Evolutionary conservation across 1,284 basidiomycete genomes (phyloP).

Genomic region (Cryptococcus neoformans): DNA sequence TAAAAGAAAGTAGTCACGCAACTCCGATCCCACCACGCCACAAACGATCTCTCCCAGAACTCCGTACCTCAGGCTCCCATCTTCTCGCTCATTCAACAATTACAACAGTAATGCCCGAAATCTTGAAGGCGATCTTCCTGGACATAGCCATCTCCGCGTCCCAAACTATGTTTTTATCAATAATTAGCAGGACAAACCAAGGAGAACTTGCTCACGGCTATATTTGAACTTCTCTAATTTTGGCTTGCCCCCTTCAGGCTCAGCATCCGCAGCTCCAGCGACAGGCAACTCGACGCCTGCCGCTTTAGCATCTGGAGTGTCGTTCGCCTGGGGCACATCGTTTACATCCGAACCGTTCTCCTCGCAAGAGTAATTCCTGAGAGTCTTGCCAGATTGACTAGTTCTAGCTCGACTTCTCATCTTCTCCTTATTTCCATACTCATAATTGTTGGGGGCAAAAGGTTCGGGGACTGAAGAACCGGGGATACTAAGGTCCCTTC

Average conservation of each 20-base stretch:
- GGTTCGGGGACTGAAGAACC: background rate
- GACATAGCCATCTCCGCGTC: slow-evolving; percentile 32
- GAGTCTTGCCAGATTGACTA: background rate
- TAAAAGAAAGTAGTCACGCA: no score
- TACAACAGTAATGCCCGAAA: slow-evolving; percentile 24
- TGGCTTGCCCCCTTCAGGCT: slow-evolving; percentile 1
- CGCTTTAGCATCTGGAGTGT: slow-evolving; percentile 6
- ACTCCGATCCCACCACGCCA: no score
- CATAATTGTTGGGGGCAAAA: background rate
- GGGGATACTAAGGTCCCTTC: background rate
- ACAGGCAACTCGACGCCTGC: slow-evolving; percentile 6
- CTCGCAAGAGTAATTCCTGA: background rate
- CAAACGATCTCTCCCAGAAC: no score
- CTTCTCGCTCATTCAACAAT: background rate
- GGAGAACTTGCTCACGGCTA: slow-evolving; percentile 3
- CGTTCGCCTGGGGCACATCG: background rate
- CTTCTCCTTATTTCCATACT: background rate
- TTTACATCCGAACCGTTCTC: slow-evolving; percentile 1
- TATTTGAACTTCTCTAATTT: slow-evolving; percentile 12
- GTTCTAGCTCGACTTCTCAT: background rate
- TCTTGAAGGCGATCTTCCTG: slow-evolving; percentile 37
- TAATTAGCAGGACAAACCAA: background rate
- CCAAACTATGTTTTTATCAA: slow-evolving; percentile 7
- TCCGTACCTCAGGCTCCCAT: no score
- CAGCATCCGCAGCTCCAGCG: background rate